phyloP scores from a whole-genome alignment of 1,139 yeast genomes.

The Debaryomycetaceae sp. region DNA sequence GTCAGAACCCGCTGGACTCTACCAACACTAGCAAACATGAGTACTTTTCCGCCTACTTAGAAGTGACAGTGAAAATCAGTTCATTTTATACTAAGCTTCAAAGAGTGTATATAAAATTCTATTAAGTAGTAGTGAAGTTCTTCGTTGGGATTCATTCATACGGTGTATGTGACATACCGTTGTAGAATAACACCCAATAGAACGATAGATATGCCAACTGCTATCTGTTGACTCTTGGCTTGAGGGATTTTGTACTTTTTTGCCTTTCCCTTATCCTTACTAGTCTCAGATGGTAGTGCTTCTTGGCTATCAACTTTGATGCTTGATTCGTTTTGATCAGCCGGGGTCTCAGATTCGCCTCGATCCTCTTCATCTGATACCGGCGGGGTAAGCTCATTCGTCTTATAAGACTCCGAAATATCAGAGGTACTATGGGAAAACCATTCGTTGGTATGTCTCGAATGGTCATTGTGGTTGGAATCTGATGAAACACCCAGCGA shows the following conservation, averaged over 20 bases:
- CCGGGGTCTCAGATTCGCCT: neutral
- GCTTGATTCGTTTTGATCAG: neutral
- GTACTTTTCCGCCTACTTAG: neutral
- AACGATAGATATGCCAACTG: slow-evolving; percentile 3
- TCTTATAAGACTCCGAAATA: neutral
- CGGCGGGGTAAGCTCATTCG: slow-evolving; percentile 18
- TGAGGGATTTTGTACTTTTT: neutral
- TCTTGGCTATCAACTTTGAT: neutral
- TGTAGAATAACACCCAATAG: slow-evolving; percentile 3
- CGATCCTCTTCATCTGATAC: slow-evolving; percentile 16
- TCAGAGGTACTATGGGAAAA: neutral
- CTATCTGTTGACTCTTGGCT: slow-evolving; percentile 1
- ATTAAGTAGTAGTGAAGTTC: neutral
- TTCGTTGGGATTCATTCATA: neutral
- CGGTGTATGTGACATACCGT: neutral
- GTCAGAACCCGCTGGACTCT: neutral
- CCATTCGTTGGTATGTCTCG: slow-evolving; percentile 39
- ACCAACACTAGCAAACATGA: neutral
- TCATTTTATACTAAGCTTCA: neutral
- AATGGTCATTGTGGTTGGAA: slow-evolving; percentile 41
- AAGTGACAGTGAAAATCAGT: neutral
- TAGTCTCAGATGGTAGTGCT: neutral
- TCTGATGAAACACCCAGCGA: slow-evolving; percentile 11
- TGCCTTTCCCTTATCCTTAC: neutral
- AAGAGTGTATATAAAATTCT: neutral